A percentile compares a stretch with the other conserved stretches of the same genome.
These are phyloP conservation scores for Cryphonectria carpinicola DNA, from an alignment of 2,329 filamentous ascomycete species.

Conservation along the genomic window DNA sequence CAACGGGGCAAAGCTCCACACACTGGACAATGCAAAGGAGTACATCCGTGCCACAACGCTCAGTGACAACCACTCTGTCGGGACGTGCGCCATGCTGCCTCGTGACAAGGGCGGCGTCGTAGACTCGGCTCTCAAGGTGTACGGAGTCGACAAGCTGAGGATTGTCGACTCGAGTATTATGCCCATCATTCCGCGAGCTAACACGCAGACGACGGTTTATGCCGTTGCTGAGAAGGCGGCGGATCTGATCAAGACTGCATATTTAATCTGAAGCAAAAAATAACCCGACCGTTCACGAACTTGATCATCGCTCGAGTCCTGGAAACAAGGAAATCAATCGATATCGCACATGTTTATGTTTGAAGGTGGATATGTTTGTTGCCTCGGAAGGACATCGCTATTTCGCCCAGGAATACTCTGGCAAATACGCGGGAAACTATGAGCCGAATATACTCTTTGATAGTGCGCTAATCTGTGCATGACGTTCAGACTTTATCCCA, in stretches of 20 bases:
- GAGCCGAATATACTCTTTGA: no score
- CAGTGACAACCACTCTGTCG: conserved; percentile 6
- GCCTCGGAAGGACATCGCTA: no score
- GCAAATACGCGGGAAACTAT: no score
- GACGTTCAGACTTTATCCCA: no score
- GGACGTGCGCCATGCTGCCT: conserved; percentile 14
- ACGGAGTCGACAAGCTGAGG: conserved; percentile 5
- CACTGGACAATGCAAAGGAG: not conserved
- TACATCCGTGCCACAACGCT: conserved; percentile 11
- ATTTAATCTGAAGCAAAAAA: not conserved
- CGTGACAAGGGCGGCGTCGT: conserved; percentile 16
- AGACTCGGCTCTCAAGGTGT: conserved; percentile 4
- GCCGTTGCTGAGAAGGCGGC: conserved; percentile 16
- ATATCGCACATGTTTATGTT: no score
- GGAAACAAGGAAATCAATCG: no score
- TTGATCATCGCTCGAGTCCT: no score
- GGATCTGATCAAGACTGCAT: not conserved
- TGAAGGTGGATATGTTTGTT: no score
- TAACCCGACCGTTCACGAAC: no score
- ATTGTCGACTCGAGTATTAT: conserved; percentile 16
- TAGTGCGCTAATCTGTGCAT: no score
- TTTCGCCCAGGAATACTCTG: no score
- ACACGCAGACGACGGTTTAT: conserved; percentile 15
- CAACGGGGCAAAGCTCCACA: not conserved
- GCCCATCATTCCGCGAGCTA: conserved; percentile 15